These are phyloP conservation scores for Benincasa hispida DNA, from an alignment of 306 rosid genomes.

Conservation along the genomic window DNA sequence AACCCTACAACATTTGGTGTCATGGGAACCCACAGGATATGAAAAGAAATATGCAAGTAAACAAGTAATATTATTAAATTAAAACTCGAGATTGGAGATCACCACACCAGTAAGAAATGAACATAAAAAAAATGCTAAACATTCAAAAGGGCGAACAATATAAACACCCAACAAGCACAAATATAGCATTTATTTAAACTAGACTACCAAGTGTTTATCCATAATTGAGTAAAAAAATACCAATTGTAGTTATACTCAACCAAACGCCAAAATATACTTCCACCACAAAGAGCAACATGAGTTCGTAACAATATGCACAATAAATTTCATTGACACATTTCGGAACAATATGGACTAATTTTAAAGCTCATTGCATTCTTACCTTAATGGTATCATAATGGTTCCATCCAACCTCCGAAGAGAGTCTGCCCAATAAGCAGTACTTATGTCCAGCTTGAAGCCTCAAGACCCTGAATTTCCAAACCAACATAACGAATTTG, in stretches of 20 bases:
- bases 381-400: conserved; percentile 30
- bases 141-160: neutral
- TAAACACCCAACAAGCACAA: neutral
- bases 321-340: neutral
- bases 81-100: neutral
- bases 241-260: neutral
- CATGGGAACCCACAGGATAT: no score
- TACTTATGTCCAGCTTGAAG: conserved; percentile 66
- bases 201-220: neutral
- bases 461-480: conserved; percentile 46
- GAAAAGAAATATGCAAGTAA: no score
- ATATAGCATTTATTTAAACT: neutral
- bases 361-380: neutral
- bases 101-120: neutral
- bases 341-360: neutral
- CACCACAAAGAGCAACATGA: neutral
- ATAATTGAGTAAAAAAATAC: neutral
- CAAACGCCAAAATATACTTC: neutral
- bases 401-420: conserved; percentile 54
- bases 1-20: no score
- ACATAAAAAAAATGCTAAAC: neutral
- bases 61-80: no score
- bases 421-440: conserved; percentile 44
- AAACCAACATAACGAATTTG: neutral
- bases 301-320: neutral